A percentile compares a stretch with the other conserved stretches of the same genome.
Conservation (phyloP, 805 yeast species). For the Nakazawaea holstii region DNA sequence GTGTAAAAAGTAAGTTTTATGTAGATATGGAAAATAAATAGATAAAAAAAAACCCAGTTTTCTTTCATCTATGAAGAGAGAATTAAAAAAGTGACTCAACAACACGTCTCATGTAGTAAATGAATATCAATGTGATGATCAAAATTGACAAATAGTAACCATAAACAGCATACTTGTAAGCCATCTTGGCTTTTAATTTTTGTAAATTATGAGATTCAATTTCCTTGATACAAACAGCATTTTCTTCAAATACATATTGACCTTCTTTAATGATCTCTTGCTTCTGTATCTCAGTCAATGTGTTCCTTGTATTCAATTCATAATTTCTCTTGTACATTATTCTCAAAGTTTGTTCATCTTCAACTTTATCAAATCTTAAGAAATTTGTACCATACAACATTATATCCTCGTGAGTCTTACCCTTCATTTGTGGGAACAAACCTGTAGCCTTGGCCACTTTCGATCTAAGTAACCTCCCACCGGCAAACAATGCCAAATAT, state of each 20-base stretch:
- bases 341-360: conserved; percentile 62
- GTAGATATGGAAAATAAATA: too few relatives aligned
- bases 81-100: background rate
- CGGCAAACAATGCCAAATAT: conserved; percentile 83
- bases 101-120: conserved; percentile 31
- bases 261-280: conserved; percentile 64
- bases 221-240: conserved; percentile 56
- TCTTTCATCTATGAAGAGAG: too few relatives aligned
- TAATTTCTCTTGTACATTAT: conserved; percentile 66
- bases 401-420: conserved; percentile 59
- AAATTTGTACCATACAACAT: conserved; percentile 61
- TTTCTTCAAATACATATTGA: conserved; percentile 57
- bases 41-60: too few relatives aligned
- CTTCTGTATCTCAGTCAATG: conserved; percentile 68
- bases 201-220: conserved; percentile 60
- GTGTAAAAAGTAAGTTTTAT: too few relatives aligned
- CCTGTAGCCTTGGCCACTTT: conserved; percentile 62
- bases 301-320: conserved; percentile 69
- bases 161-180: conserved; percentile 46
- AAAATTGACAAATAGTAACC: conserved; percentile 42
- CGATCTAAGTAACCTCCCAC: conserved; percentile 71
- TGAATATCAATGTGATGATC: conserved; percentile 25
- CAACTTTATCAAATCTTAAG: conserved; percentile 58
- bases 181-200: conserved; percentile 48
- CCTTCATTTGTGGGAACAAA: conserved; percentile 69